These are phyloP conservation scores for Agaricus sinodeliciosus DNA, from an alignment of 768 basidiomycete genomes.

Conservation along the genomic window DNA sequence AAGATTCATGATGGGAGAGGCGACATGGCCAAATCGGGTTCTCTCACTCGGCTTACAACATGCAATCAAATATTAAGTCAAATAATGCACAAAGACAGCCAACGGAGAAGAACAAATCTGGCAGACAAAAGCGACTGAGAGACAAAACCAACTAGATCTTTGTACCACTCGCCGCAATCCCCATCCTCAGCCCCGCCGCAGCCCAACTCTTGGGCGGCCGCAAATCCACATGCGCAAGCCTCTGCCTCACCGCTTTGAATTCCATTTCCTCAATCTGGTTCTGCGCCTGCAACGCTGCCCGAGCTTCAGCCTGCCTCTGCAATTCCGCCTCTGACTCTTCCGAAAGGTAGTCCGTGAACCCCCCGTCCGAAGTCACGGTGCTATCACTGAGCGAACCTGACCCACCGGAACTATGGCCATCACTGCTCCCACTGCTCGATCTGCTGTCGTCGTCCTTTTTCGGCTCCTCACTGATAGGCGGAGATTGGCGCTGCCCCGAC, in stretches of 20 bases:
- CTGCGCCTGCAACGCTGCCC: constrained; percentile 72
- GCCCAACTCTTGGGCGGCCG: constrained; percentile 77
- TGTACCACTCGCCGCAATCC: constrained; percentile 2
- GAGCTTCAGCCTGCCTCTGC: constrained; percentile 79
- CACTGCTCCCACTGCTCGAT: constrained; percentile 54
- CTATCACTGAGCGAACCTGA: constrained; percentile 60
- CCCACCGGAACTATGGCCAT: constrained; percentile 26
- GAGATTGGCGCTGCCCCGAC: constrained; percentile 16
- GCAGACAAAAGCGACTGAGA: background rate
- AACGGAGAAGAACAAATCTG: constrained; percentile 1
- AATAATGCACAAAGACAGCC: constrained; percentile 11
- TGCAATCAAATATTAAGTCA: constrained; percentile 2
- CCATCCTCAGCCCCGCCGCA: constrained; percentile 26
- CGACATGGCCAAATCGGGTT: constrained; percentile 6
- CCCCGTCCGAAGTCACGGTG: constrained; percentile 80
- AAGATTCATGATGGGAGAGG: constrained; percentile 60
- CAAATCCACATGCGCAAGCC: constrained; percentile 67
- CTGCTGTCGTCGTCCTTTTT: constrained; percentile 27
- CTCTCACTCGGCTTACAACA: constrained; percentile 6
- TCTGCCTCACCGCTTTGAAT: constrained; percentile 74
- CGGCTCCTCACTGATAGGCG: constrained; percentile 14
- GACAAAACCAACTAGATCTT: constrained; percentile 8
- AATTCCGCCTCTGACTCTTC: constrained; percentile 89
- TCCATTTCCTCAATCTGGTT: constrained; percentile 75
- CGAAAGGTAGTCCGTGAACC: constrained; percentile 87